These are phyloP conservation scores for Neurospora pannonica DNA, from an alignment of 495 filamentous ascomycete species.

Conservation along the genomic window DNA sequence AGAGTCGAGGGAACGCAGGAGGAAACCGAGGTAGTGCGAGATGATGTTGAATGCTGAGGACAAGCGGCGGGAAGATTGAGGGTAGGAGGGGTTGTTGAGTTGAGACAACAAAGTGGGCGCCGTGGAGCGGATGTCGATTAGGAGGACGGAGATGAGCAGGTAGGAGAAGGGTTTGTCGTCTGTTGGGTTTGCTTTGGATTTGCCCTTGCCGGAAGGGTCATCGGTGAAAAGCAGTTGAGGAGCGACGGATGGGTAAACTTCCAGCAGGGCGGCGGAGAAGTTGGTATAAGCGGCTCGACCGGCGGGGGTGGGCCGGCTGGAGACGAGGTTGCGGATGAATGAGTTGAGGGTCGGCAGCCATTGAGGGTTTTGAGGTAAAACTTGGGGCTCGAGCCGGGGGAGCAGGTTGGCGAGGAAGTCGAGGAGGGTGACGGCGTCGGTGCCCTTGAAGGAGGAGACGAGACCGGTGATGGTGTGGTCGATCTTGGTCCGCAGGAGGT, in stretches of 20 bases:
- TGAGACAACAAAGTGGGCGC: conserved; percentile 49
- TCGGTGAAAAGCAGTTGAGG: conserved; percentile 39
- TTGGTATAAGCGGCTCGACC: conserved; percentile 41
- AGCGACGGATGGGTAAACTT: conserved; percentile 34
- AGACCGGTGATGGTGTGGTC: conserved; percentile 33
- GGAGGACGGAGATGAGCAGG: conserved; percentile 48
- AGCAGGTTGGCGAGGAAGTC: conserved; percentile 36
- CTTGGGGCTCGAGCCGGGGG: conserved; percentile 27
- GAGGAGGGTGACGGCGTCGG: conserved; percentile 41
- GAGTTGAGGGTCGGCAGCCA: conserved; percentile 35
- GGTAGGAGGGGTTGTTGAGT: conserved; percentile 42
- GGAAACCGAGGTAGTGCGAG: conserved; percentile 48
- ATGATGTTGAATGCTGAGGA: conserved; percentile 49
- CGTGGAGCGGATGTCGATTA: conserved; percentile 53
- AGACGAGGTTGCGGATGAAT: conserved; percentile 34
- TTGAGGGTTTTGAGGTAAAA: conserved; percentile 23
- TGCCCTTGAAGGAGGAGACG: conserved; percentile 39
- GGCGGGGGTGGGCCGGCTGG: conserved; percentile 35
- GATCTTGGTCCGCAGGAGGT: conserved; percentile 27
- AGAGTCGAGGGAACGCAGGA: conserved; percentile 41
- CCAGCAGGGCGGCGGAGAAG: conserved; percentile 42
- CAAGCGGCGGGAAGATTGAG: conserved; percentile 38
- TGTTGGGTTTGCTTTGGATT: neutral
- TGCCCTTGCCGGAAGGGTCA: neutral
- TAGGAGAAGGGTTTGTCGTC: conserved; percentile 45